Evolutionary conservation across 495 filamentous ascomycete genomes (phyloP).

Genomic region (Penicillium ochrochloron): DNA sequence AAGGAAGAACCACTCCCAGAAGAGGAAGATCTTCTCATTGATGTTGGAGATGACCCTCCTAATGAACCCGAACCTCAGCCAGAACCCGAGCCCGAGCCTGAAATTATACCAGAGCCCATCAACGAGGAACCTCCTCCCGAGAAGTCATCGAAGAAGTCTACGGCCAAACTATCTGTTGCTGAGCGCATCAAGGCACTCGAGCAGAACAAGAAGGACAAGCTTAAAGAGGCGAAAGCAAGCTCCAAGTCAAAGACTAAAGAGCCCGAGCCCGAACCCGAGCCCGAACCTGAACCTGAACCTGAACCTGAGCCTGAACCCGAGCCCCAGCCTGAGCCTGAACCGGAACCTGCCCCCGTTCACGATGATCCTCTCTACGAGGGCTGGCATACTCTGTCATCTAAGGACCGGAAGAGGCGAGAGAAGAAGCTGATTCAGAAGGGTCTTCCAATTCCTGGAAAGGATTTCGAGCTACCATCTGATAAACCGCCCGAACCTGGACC

Average conservation of each 20-base stretch:
- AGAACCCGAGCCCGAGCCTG: constrained; percentile 33
- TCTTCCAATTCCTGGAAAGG: constrained; percentile 44
- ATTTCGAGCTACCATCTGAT: constrained; percentile 35
- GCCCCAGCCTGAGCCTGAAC: constrained; percentile 33
- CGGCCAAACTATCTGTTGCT: constrained; percentile 48
- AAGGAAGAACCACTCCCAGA: constrained; percentile 33
- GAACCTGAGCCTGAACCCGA: constrained; percentile 34
- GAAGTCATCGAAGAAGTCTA: constrained; percentile 48
- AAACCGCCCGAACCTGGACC: constrained; percentile 19
- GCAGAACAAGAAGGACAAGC: constrained; percentile 46
- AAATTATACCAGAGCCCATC: constrained; percentile 26
- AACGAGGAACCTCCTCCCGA: constrained; percentile 25
- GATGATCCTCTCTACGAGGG: constrained; percentile 46
- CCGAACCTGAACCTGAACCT: constrained; percentile 32
- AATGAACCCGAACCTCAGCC: constrained; percentile 39
- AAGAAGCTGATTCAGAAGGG: constrained; percentile 42
- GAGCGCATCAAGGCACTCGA: constrained; percentile 56
- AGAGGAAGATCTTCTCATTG: constrained; percentile 33
- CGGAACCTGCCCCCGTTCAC: constrained; percentile 33
- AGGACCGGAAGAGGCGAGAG: constrained; percentile 47
- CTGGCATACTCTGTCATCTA: constrained; percentile 41
- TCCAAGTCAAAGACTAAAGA: constrained; percentile 32
- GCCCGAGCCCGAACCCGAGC: constrained; percentile 17
- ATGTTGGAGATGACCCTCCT: constrained; percentile 39
- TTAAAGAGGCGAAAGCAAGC: constrained; percentile 40